Percentiles rank a stretch among this genome's conserved stretches.
Evolutionary conservation across 768 basidiomycete genomes (phyloP).

Genomic region (Boletus tylopilopsis): DNA sequence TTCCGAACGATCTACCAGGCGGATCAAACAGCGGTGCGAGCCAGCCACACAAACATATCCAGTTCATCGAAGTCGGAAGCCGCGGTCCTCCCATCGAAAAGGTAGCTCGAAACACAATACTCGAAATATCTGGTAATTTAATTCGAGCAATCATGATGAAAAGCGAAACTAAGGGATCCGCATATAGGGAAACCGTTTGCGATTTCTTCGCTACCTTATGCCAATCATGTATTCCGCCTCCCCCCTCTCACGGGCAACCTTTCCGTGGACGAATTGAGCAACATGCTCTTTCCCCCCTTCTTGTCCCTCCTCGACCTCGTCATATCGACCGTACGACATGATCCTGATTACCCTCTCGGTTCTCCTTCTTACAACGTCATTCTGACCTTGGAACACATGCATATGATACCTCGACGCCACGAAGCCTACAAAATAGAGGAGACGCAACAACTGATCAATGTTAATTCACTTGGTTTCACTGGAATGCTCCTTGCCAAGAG

Average conservation of each 20-base stretch:
- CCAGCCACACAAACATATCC: slow-evolving; percentile 89
- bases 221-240: slow-evolving; percentile 69
- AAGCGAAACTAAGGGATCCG: slow-evolving; percentile 1
- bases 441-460: slow-evolving; percentile 56
- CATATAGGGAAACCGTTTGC: slow-evolving; percentile 68
- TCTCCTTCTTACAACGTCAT: slow-evolving; percentile 81
- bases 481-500: slow-evolving; percentile 89
- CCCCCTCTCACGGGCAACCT: slow-evolving; percentile 19
- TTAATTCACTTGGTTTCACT: slow-evolving; percentile 88
- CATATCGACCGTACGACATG: slow-evolving; percentile 69
- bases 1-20: slow-evolving; percentile 39
- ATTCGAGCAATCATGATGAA: neutral
- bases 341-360: slow-evolving; percentile 56
- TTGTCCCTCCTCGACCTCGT: slow-evolving; percentile 71
- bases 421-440: slow-evolving; percentile 54
- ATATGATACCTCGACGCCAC: slow-evolving; percentile 73
- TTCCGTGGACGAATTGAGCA: slow-evolving; percentile 43
- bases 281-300: slow-evolving; percentile 56
- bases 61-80: slow-evolving; percentile 66
- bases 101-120: slow-evolving; percentile 51
- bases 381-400: slow-evolving; percentile 78
- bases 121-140: slow-evolving; percentile 42
- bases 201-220: slow-evolving; percentile 65
- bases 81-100: slow-evolving; percentile 76
- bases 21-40: slow-evolving; percentile 81